Evolutionary conservation across 257 asterid species (phyloP).

Genomic region (Nicotiana benthamiana): DNA sequence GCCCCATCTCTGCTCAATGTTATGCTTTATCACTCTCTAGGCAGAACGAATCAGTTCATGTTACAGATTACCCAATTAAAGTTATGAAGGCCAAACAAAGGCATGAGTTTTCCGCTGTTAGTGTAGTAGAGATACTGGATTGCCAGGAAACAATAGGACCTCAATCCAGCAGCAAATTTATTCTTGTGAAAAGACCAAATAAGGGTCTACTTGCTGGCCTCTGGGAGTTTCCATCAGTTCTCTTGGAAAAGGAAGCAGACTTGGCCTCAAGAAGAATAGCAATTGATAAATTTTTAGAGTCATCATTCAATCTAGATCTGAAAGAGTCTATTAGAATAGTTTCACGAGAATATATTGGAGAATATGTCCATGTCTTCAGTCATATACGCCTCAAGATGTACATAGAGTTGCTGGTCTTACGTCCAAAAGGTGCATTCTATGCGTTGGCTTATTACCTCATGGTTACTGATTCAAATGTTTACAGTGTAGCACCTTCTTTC

Average conservation of each 20-base stretch:
- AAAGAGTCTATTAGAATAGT: conserved; percentile 42
- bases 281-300: conserved; percentile 48
- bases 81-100: conserved; percentile 76
- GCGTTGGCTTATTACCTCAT: neutral
- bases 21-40: conserved; percentile 55
- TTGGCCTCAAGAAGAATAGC: conserved; percentile 51
- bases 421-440: conserved; percentile 35
- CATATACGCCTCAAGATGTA: conserved; percentile 95
- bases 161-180: conserved; percentile 46
- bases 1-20: conserved; percentile 76
- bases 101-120: conserved; percentile 77
- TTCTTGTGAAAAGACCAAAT: conserved; percentile 84
- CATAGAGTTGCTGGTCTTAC: conserved; percentile 61
- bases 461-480: neutral
- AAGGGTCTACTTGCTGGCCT: conserved; percentile 92
- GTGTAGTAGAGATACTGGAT: conserved; percentile 78
- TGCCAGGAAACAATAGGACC: conserved; percentile 23
- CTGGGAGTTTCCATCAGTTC: conserved; percentile 97
- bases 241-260: conserved; percentile 59
- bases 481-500: neutral
- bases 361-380: conserved; percentile 60
- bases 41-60: conserved; percentile 46
- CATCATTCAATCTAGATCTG: conserved; percentile 52
- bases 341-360: conserved; percentile 84
- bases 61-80: conserved; percentile 78